Evolutionary conservation across 768 basidiomycete genomes (phyloP), one percentile per base, ranked within the genome.

Genomic region (Amanita phalloides): DNA sequence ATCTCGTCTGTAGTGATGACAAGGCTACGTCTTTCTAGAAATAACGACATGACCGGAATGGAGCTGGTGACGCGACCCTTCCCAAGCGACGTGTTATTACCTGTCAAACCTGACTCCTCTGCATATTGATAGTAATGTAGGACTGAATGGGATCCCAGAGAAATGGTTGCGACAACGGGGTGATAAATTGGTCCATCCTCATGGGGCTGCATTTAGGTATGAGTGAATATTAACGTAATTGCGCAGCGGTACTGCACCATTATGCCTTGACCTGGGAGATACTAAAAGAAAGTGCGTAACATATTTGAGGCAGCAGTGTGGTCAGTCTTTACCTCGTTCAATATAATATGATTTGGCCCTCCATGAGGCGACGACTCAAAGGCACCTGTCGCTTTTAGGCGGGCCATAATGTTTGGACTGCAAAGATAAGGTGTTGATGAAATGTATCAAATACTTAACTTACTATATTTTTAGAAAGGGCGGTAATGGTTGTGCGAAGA

Each of bases 131-230:
- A 90, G 62, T 95, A 88, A 66, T 91, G 77, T 57, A 97, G 84
- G 51, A 90, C 71, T 2, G 85, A 71, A 64, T 93, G 90, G 1
- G 90, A 87, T 38, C 85, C 84, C 53, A 96, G 68, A 11, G 93
- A 92, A 46, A 97, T 68, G n/a, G 94, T 96, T 1, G 90, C 85
- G 1, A 96, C 93, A 4, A 86, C 80, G 0, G 93, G 90, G 60
- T 82, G 70, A 67, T 95, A 97, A 14, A 83, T 78, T 2, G 91
- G 86, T 0, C 94, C 92, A 64, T 97, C 93, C 69, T 95, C 84
- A 60, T 96, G 94, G 1, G 91, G 90, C 90, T 94, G 65, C 58
- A 46, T 54, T 28, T 14, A 7, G 25, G 6, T 49, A 48, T 23
- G 39, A 42, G 33, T 51, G 45, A 20, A 42, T 2, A 54, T 46